Percentiles rank a stretch among this genome's conserved stretches.
phyloP scores from a whole-genome alignment of 768 basidiomycete species.

The Rhodosporidiobolus sp. region DNA sequence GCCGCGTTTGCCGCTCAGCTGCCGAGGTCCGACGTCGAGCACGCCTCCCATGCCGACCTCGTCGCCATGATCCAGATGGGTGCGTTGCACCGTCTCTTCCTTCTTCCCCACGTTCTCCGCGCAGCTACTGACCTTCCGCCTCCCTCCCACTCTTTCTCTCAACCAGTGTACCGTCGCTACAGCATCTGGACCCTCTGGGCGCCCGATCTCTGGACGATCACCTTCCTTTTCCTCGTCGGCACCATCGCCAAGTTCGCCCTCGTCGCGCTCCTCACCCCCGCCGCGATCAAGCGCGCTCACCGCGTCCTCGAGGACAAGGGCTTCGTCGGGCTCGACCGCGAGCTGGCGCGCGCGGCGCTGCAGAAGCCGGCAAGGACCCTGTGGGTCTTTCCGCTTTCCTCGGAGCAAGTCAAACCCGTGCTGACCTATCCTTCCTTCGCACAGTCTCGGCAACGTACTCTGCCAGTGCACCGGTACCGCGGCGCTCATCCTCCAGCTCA shows the following conservation, averaged over 20 bases:
- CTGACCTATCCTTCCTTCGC: neutral
- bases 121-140: too few species aligned
- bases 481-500: neutral
- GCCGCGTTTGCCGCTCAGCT: neutral
- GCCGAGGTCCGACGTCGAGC: neutral
- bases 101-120: too few species aligned
- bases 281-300: neutral
- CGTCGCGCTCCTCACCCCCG: neutral
- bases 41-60: neutral
- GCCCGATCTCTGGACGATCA: neutral
- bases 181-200: neutral
- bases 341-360: neutral
- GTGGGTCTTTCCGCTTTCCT: neutral
- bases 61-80: neutral
- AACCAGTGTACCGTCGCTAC: neutral
- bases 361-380: neutral
- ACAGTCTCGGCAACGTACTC: neutral
- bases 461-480: neutral
- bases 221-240: neutral
- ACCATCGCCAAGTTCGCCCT: neutral
- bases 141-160: too few species aligned
- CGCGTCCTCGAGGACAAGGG: too few species aligned
- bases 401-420: rapidly evolving
- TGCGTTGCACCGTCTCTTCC: neutral
- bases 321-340: too few species aligned